Conservation (phyloP, 2,329 filamentous ascomycete genomes). For the Endoconidiophora laricicola region DNA sequence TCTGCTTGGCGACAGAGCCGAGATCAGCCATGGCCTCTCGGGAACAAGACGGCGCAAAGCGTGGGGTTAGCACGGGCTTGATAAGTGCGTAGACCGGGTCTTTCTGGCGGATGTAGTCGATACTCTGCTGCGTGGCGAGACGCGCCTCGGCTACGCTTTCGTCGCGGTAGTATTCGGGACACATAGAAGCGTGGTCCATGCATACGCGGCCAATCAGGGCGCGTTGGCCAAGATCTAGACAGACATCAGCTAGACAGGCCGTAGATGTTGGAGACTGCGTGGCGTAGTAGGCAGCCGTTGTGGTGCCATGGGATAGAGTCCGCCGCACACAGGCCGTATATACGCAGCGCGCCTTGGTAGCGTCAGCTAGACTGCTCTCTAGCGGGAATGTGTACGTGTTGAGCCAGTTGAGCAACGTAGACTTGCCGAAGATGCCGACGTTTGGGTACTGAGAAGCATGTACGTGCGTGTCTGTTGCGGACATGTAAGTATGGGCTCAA, state of each 20-base stretch:
- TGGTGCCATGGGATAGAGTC: constrained; percentile 80
- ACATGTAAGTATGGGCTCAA: constrained; percentile 14
- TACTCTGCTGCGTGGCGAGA: constrained; percentile 37
- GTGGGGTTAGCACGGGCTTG: constrained; percentile 62
- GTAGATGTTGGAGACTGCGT: constrained; percentile 76
- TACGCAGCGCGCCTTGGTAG: constrained; percentile 46
- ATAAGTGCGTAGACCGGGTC: constrained; percentile 52
- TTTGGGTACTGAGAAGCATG: constrained; percentile 95
- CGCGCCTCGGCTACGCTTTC: constrained; percentile 42
- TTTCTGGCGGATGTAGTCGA: constrained; percentile 47
- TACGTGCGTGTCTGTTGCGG: constrained; percentile 67
- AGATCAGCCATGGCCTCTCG: constrained; percentile 43
- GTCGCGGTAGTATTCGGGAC: constrained; percentile 68
- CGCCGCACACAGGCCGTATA: constrained; percentile 65
- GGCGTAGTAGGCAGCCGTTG: constrained; percentile 86
- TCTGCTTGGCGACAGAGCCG: constrained; percentile 45
- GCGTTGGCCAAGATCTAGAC: constrained; percentile 62
- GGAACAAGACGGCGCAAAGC: constrained; percentile 49
- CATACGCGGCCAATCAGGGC: constrained; percentile 89
- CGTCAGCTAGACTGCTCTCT: constrained; percentile 55
- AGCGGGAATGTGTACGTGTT: constrained; percentile 89
- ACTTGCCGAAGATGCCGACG: constrained; percentile 80
- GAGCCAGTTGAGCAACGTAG: constrained; percentile 85
- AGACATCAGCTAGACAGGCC: constrained; percentile 79
- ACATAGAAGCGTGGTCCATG: constrained; percentile 58